Conservation (phyloP, 441 rosid species). For the Adansonia grandidieri region DNA sequence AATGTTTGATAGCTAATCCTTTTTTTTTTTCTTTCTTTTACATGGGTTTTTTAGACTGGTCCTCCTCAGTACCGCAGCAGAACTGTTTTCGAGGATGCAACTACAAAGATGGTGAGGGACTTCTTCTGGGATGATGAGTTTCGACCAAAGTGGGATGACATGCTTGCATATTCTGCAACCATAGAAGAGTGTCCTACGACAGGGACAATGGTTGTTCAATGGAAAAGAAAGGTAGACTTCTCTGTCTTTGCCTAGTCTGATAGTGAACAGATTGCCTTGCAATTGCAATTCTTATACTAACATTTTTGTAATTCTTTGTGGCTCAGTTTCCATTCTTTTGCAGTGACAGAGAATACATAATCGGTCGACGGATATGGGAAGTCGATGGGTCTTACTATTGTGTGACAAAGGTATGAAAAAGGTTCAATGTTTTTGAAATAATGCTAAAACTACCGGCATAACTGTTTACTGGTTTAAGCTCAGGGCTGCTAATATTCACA, state of each 20-base stretch:
- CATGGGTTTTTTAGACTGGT: conserved; percentile 47
- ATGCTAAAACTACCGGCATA: background rate
- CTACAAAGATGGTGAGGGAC: conserved; percentile 67
- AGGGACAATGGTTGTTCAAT: conserved; percentile 76
- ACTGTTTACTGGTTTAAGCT: background rate
- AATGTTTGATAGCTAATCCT: conserved; percentile 10
- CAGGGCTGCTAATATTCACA: too few relatives aligned
- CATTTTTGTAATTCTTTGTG: conserved; percentile 18
- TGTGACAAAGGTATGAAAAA: conserved; percentile 69
- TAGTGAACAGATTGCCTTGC: conserved; percentile 3
- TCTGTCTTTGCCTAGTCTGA: background rate
- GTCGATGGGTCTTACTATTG: conserved; percentile 58
- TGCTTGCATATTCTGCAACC: conserved; percentile 57
- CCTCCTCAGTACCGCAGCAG: conserved; percentile 73
- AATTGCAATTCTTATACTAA: conserved; percentile 15
- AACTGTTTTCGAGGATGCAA: conserved; percentile 68
- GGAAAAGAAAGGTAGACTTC: conserved; percentile 67
- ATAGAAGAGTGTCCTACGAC: conserved; percentile 58
- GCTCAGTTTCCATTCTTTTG: conserved; percentile 80
- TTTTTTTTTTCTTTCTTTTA: background rate
- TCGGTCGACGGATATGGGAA: conserved; percentile 80
- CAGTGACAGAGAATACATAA: conserved; percentile 78
- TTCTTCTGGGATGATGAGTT: conserved; percentile 38
- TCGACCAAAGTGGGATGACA: conserved; percentile 73
- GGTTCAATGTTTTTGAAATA: background rate